A percentile compares a stretch with the other conserved stretches of the same genome.
Evolutionary conservation across 2,329 filamentous ascomycete species (phyloP).

Genomic region (Ascochyta koolunga): DNA sequence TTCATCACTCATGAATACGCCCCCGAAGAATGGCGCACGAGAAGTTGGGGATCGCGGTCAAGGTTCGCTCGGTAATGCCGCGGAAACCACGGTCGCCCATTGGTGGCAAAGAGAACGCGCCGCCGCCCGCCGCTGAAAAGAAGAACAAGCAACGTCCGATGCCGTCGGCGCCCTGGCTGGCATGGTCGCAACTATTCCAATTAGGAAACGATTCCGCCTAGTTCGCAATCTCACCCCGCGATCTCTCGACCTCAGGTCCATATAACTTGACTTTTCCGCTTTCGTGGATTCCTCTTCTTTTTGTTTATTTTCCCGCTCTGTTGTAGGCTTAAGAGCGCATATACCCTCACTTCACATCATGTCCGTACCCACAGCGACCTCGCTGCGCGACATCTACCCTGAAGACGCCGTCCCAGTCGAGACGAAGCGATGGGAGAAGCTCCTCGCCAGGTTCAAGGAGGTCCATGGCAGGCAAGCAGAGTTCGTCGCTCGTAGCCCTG

Average conservation of each 20-base stretch:
- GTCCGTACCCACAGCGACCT: constrained; percentile 74
- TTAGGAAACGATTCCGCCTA: constrained; percentile 29
- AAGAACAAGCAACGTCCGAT: too few relatives aligned
- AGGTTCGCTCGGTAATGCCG: too few relatives aligned
- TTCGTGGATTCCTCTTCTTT: neutral
- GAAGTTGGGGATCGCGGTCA: too few relatives aligned
- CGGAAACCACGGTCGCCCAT: too few relatives aligned
- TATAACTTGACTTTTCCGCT: constrained; percentile 9
- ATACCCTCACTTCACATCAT: constrained; percentile 23
- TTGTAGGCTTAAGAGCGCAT: neutral
- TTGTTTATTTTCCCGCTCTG: neutral
- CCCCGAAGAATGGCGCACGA: too few relatives aligned
- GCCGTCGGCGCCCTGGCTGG: too few relatives aligned
- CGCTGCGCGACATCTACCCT: constrained; percentile 83
- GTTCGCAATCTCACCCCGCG: constrained; percentile 24
- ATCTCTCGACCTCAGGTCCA: constrained; percentile 24
- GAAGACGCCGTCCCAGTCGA: constrained; percentile 71
- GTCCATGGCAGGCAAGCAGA: constrained; percentile 73
- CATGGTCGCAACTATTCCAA: neutral
- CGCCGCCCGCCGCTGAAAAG: too few relatives aligned
- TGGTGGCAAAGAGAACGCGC: too few relatives aligned
- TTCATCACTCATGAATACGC: too few relatives aligned
- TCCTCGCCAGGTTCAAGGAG: constrained; percentile 73
- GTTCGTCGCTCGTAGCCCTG: constrained; percentile 88
- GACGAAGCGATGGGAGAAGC: constrained; percentile 73